A percentile compares a stretch with the other conserved stretches of the same genome.
phyloP scores from a whole-genome alignment of 169 alveolate species.

The Cryptosporidium ubiquitum region DNA sequence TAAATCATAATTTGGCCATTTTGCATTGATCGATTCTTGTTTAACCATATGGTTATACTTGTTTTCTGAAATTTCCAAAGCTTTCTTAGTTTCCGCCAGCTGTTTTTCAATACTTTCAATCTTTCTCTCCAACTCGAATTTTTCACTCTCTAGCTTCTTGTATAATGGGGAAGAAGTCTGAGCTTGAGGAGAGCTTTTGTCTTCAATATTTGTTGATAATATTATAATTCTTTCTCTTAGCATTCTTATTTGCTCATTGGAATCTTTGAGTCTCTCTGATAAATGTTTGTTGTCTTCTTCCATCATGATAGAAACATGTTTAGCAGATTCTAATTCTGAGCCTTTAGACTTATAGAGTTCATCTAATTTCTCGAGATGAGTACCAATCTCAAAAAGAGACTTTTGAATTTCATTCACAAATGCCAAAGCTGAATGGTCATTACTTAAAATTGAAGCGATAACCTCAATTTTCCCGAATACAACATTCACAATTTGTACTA shows the following conservation, averaged over 20 bases:
- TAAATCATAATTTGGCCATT: constrained; percentile 40
- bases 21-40: constrained; percentile 23
- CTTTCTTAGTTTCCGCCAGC: constrained; percentile 20
- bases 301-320: constrained; percentile 9
- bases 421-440: constrained; percentile 20
- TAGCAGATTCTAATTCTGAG: constrained; percentile 54
- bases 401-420: constrained; percentile 55
- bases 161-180: constrained; percentile 60
- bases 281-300: constrained; percentile 66
- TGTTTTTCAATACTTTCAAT: constrained; percentile 11
- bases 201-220: constrained; percentile 57
- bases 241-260: constrained; percentile 60
- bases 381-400: constrained; percentile 45
- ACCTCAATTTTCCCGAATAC: constrained; percentile 45
- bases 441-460: constrained; percentile 7
- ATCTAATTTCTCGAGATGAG: constrained; percentile 39
- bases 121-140: constrained; percentile 36
- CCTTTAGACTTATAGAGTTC: constrained; percentile 10
- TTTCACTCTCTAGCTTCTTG: constrained; percentile 47
- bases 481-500: constrained; percentile 10
- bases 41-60: constrained; percentile 5
- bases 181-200: constrained; percentile 28
- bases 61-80: constrained; percentile 20
- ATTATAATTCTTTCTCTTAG: constrained; percentile 60
- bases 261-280: constrained; percentile 48